Percentiles rank a stretch among this genome's conserved stretches.
Conservation (phyloP, 2,329 filamentous ascomycete genomes). For the Claviceps sp. region DNA sequence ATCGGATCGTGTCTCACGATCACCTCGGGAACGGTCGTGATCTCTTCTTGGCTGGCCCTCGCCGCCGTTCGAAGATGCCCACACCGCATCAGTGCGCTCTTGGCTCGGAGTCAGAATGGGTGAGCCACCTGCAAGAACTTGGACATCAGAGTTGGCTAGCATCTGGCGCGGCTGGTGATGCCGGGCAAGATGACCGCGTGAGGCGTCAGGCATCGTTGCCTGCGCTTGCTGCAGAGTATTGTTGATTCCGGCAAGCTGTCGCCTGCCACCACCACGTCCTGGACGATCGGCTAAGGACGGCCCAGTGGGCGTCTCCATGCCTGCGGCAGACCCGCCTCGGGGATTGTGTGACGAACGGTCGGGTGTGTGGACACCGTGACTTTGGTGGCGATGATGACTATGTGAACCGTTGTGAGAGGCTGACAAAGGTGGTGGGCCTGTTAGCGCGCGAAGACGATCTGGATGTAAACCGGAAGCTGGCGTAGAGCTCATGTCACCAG, state of each 20-base stretch:
- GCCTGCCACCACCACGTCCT: slow-evolving; percentile 27
- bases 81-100: slow-evolving; percentile 33
- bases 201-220: slow-evolving; percentile 24
- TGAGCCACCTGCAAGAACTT: slow-evolving; percentile 42
- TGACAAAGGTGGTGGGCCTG: slow-evolving; percentile 11
- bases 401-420: slow-evolving; percentile 19
- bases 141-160: slow-evolving; percentile 40
- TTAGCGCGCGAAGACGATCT: slow-evolving; percentile 36
- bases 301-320: slow-evolving; percentile 21
- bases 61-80: slow-evolving; percentile 19
- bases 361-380: slow-evolving; percentile 14
- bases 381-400: slow-evolving; percentile 16
- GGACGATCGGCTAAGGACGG: slow-evolving; percentile 23
- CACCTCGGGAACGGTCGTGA: slow-evolving; percentile 30
- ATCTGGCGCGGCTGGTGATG: slow-evolving; percentile 24
- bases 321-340: slow-evolving; percentile 10
- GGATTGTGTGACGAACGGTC: slow-evolving; percentile 10
- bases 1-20: slow-evolving; percentile 29
- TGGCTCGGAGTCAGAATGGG: slow-evolving; percentile 34
- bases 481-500: slow-evolving; percentile 12
- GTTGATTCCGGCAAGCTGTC: slow-evolving; percentile 48
- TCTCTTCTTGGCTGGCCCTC: slow-evolving; percentile 18
- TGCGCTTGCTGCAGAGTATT: slow-evolving; percentile 41
- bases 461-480: slow-evolving; percentile 30
- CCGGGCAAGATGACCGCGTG: slow-evolving; percentile 22